Percentiles rank a stretch among this genome's conserved stretches.
Evolutionary conservation across 2,329 filamentous ascomycete genomes (phyloP).

Genomic region (Colletotrichum abscissum): DNA sequence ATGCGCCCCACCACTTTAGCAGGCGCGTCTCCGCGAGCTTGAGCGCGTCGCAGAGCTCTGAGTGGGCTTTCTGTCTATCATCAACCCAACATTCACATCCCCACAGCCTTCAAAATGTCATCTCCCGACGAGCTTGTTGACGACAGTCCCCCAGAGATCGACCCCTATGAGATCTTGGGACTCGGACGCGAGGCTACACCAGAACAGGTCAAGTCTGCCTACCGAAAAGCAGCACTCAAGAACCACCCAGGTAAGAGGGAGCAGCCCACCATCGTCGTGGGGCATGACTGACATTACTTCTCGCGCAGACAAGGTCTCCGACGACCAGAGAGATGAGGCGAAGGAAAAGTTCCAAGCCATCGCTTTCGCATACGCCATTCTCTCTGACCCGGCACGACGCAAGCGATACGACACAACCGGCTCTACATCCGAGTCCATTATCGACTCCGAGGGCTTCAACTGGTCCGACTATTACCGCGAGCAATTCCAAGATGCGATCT

Average conservation of each 20-base stretch:
- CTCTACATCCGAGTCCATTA: slow-evolving; percentile 84
- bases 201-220: slow-evolving; percentile 88
- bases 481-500: slow-evolving; percentile 84
- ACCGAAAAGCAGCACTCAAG: slow-evolving; percentile 89
- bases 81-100: slow-evolving; percentile 9
- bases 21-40: slow-evolving; percentile 28
- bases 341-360: slow-evolving; percentile 88
- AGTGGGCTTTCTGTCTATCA: neutral
- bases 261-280: neutral
- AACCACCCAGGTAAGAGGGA: slow-evolving; percentile 79
- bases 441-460: slow-evolving; percentile 83
- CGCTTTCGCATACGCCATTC: slow-evolving; percentile 92
- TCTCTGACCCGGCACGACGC: slow-evolving; percentile 84
- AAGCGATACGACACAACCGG: slow-evolving; percentile 91
- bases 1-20: slow-evolving; percentile 30
- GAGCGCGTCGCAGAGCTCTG: slow-evolving; percentile 24
- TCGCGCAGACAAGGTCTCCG: slow-evolving; percentile 77
- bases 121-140: slow-evolving; percentile 62
- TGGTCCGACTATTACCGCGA: slow-evolving; percentile 91
- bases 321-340: slow-evolving; percentile 76
- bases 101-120: slow-evolving; percentile 23
- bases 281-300: neutral
- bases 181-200: slow-evolving; percentile 77
- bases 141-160: slow-evolving; percentile 70
- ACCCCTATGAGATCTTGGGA: slow-evolving; percentile 85